Evolutionary conservation across 148 eudicot genomes (phyloP), one percentile per base, ranked within the genome.

Genomic region (Salicornia ramosissima): DNA sequence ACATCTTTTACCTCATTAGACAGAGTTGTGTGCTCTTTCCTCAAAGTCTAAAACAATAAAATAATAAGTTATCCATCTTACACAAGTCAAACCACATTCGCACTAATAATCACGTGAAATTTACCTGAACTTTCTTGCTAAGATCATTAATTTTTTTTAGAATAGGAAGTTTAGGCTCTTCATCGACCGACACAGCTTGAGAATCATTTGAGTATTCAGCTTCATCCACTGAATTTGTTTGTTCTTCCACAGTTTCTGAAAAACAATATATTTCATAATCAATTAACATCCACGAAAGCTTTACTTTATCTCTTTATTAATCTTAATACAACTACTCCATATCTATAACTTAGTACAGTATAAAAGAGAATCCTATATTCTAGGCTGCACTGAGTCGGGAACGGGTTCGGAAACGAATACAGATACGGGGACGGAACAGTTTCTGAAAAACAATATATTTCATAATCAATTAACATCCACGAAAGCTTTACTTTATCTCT

Each of bases 131-230:
- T 80, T 85, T 81, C 62, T 74, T 74, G 74, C 85, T 82, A 28
- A 92, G 68, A 29, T 85, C 79, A 70, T 65, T 79, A 11, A 90
- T 66, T 80, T 92, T 92, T 83, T 80, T 77, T 62, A 86, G 75
- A 58, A 90, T 82, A 0, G 96, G 96, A 74, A 86, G 88, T 67
- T 83, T 85, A 75, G 84, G 90, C 66, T 47, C 92, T 58, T 83
- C 86, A 72, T 74, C 81, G 42, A 80, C 55, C 18, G 86, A 77
- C 9, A 34, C 42, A 67, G 54, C 84, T 64, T 68, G 65, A 16
- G 85, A 71, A 10, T 78, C 80, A 42, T 75, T 65, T 5, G 84
- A 79, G 68, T 65, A 68, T 45, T 73, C 75, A 66, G 78, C 79
- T 54, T 68, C 80, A 69, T 76, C 88, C 49, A 67, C 33, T 10